phyloP scores from a whole-genome alignment of 345 rosid species.

The Corchorus capsularis region DNA sequence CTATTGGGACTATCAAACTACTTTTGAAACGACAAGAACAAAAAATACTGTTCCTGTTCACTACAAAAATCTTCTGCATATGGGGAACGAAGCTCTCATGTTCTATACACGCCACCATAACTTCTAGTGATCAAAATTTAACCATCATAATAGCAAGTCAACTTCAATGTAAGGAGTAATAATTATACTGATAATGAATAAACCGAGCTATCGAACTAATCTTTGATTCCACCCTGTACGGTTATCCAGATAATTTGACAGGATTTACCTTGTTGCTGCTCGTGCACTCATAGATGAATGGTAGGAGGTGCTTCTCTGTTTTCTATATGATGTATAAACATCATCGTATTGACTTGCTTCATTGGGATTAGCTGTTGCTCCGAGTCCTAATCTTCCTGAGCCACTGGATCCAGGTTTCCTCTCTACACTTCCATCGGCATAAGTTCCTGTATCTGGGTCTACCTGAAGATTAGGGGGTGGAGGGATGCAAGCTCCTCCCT shows the following conservation, averaged over 20 bases:
- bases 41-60: no score
- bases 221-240: background rate
- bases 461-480: conserved; percentile 89
- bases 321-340: conserved; percentile 90
- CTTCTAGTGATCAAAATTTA: no score
- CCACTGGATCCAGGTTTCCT: conserved; percentile 58
- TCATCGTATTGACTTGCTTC: conserved; percentile 92
- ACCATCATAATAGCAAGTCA: no score
- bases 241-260: conserved; percentile 4
- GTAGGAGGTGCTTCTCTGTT: conserved; percentile 86
- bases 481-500: conserved; percentile 53
- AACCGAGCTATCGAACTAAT: background rate
- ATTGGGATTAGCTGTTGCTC: conserved; percentile 56
- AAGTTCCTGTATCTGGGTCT: conserved; percentile 88
- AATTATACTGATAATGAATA: background rate
- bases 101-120: no score
- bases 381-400: conserved; percentile 26
- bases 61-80: no score
- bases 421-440: conserved; percentile 79
- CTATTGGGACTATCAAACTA: no score
- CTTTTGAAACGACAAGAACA: no score
- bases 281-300: conserved; percentile 96
- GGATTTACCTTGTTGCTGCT: conserved; percentile 56
- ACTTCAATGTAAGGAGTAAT: background rate
- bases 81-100: no score